Conservation (phyloP, 2,329 filamentous ascomycete genomes). For the Ceratocystis eucalypticola region DNA sequence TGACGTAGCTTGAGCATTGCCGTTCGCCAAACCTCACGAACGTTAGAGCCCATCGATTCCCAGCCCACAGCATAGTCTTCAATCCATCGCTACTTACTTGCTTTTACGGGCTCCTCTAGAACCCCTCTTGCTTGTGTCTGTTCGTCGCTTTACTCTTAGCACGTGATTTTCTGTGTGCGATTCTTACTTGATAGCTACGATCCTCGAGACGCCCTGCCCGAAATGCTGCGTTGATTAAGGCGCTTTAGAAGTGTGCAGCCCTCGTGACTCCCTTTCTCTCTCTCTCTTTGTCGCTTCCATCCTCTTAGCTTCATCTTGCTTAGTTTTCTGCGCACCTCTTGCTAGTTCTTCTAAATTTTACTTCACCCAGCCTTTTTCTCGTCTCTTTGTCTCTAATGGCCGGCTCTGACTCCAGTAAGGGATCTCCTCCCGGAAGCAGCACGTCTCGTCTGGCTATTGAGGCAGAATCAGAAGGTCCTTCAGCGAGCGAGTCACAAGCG, state of each 20-base stretch:
- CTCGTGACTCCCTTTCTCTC: neutral
- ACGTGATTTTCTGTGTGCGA: neutral
- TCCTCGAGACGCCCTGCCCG: neutral
- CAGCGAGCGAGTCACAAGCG: neutral
- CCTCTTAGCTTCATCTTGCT: neutral
- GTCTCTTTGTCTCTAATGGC: neutral
- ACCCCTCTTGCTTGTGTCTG: neutral
- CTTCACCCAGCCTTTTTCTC: neutral
- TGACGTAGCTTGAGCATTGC: neutral
- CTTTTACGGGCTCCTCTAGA: slow-evolving; percentile 19
- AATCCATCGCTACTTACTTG: neutral
- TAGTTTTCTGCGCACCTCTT: neutral
- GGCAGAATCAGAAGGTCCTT: slow-evolving; percentile 11
- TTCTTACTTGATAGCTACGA: neutral
- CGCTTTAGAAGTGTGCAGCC: slow-evolving; percentile 1
- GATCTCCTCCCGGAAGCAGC: neutral
- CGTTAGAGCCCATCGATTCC: neutral
- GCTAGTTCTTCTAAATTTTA: neutral
- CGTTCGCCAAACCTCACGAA: neutral
- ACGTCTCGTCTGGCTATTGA: slow-evolving; percentile 12
- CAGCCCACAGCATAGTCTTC: neutral
- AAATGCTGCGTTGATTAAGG: slow-evolving; percentile 8
- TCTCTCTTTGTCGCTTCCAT: neutral
- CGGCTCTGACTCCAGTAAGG: neutral
- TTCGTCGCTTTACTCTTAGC: neutral